Evolutionary conservation across 192 early-diverging fungal genomes (phyloP).

Genomic region (Phycomyces nitens): DNA sequence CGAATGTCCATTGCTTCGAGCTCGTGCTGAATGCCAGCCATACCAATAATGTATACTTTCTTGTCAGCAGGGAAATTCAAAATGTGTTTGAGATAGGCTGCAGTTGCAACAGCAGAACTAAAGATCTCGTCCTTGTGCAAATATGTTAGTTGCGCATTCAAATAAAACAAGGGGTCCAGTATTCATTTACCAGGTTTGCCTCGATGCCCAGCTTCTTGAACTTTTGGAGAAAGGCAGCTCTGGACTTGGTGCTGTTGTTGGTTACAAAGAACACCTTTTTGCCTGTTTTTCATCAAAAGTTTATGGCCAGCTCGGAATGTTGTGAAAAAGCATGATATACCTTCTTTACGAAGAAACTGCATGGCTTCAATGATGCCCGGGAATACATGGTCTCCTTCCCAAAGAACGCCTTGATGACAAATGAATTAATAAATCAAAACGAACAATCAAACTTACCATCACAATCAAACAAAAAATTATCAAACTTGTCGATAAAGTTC

Average conservation of each 20-base stretch:
- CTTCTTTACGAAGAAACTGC: conserved; percentile 61
- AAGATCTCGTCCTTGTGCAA: conserved; percentile 81
- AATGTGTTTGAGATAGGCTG: conserved; percentile 86
- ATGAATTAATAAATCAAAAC: not conserved
- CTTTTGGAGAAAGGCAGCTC: conserved; percentile 75
- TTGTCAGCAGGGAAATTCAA: conserved; percentile 80
- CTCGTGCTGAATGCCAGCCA: conserved; percentile 84
- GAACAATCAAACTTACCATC: conserved; percentile 63
- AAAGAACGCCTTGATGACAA: conserved; percentile 74
- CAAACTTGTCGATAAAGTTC: conserved; percentile 69
- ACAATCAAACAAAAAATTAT: conserved; percentile 96
- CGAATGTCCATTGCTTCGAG: conserved; percentile 75
- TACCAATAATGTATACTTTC: conserved; percentile 90
- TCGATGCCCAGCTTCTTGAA: conserved; percentile 79
- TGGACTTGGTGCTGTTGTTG: conserved; percentile 94
- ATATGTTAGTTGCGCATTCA: not conserved
- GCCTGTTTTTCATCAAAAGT: conserved; percentile 38
- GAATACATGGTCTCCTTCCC: conserved; percentile 73
- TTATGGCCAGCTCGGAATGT: too few relatives aligned
- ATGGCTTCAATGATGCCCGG: conserved; percentile 69
- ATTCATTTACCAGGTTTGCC: conserved; percentile 57
- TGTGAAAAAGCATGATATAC: conserved; percentile 45
- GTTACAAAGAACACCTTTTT: conserved; percentile 96
- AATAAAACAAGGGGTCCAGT: too few relatives aligned
- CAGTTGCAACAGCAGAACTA: conserved; percentile 87